Evolutionary conservation across 1,139 yeast genomes (phyloP).

Genomic region (Geotrichum europaeum): DNA sequence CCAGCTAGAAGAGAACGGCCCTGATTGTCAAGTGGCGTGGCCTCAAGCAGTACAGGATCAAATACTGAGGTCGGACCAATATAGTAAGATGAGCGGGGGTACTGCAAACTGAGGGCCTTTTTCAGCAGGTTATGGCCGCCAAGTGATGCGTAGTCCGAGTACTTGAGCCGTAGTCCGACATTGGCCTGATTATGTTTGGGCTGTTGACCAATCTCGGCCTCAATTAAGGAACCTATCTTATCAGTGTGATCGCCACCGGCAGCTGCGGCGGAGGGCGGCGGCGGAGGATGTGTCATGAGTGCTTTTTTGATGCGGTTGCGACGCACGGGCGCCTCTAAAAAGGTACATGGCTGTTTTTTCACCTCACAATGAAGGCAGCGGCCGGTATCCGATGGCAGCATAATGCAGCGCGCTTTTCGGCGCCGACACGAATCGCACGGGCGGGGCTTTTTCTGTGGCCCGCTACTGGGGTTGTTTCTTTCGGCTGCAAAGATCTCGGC

Average conservation of each 20-base stretch:
- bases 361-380: constrained; percentile 35
- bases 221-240: background rate
- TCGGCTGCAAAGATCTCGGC: constrained; percentile 17
- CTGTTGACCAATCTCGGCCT: background rate
- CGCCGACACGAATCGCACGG: constrained; percentile 33
- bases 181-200: background rate
- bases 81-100: constrained; percentile 37
- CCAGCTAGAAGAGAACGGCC: constrained; percentile 34
- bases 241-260: background rate
- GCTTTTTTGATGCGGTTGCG: constrained; percentile 20
- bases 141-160: constrained; percentile 34
- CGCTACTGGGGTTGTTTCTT: background rate
- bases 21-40: constrained; percentile 30
- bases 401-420: constrained; percentile 36
- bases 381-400: constrained; percentile 31
- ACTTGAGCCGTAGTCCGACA: constrained; percentile 24
- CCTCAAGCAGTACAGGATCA: constrained; percentile 32
- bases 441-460: constrained; percentile 16
- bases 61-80: constrained; percentile 37
- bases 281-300: constrained; percentile 5
- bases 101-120: constrained; percentile 37
- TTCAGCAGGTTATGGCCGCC: constrained; percentile 37
- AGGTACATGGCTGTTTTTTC: constrained; percentile 34
- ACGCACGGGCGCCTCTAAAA: constrained; percentile 30
- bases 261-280: background rate